Base-by-base conservation (phyloP, 129 eudicot species). In the Flaveria robusta region DNA sequence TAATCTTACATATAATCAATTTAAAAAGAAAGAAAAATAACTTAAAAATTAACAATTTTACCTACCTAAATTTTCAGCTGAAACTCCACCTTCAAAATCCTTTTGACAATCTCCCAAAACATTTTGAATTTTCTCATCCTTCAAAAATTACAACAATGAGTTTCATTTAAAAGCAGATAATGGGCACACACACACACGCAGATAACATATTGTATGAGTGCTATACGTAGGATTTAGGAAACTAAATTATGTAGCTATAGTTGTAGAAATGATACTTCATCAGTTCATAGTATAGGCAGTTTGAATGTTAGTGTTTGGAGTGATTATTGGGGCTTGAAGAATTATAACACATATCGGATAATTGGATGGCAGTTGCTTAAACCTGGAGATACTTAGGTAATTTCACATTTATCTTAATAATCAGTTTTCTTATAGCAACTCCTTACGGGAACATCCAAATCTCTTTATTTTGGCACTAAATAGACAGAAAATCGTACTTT, bases 21-120 rank as follows among this genome's bases (percentile, higher is more conserved):
- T n/a, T n/a, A n/a, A 49, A 49, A 49, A 14, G 1, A 3, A 49
- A 13, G 1, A 52, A 52, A n/a, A 6, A 51, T 15, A 49, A 4
- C n/a, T 23, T 39, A 71, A 14, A 46, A 12, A 69, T 47, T 7
- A 71, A 79, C 15, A 54, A 49, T 8, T 66, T 65, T 41, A 83
- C 92, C 86, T 83, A 91, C 97, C 99, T 87, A 94, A 78, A 76
- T 91, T 94, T 83, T 94, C 99, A 56, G 94, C 90, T 41, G 97
- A 87, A 70, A 84, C 88, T 71, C 87, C 97, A 65, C 94, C 97
- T 85, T 94, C 99, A 74, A 94, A 94, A 79, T 91, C 99, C 80
- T 89, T 94, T 77, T 86, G 91, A 72, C 91, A 89, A 86, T 94
- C 90, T 76, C 99, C 97, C 83, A 94, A 75, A 45, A 91, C 88